A percentile compares a stretch with the other conserved stretches of the same genome.
phyloP scores from a whole-genome alignment of 352 stramenopile species.

The Pythium phragmiticola region DNA sequence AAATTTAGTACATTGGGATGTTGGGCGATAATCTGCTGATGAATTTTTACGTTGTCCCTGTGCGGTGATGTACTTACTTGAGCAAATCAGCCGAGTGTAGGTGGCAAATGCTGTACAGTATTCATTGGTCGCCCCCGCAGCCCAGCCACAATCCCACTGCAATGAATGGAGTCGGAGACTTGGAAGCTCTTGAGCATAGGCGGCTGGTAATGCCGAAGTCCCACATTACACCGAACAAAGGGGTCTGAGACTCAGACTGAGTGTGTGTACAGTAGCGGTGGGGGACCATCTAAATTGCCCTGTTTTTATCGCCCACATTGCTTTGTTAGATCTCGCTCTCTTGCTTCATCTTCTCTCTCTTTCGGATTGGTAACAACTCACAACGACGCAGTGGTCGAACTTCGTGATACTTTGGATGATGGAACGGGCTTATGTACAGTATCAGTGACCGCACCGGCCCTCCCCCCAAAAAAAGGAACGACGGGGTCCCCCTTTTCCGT shows the following conservation, averaged over 20 bases:
- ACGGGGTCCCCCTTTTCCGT: not conserved
- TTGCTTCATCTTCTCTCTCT: not conserved
- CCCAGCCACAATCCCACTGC: not conserved
- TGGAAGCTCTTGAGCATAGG: not conserved
- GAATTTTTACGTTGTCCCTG: too few relatives aligned
- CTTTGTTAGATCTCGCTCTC: slow-evolving; percentile 2
- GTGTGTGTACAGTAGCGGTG: not conserved
- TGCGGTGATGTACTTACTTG: not conserved
- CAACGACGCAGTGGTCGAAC: not conserved
- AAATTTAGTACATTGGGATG: too few relatives aligned
- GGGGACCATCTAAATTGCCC: slow-evolving; percentile 5
- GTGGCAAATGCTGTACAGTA: too few relatives aligned
- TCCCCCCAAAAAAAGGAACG: slow-evolving; percentile 6
- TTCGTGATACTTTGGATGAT: slow-evolving; percentile 6
- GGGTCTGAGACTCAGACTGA: not conserved
- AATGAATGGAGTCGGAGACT: slow-evolving; percentile 9
- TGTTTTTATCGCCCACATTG: slow-evolving; percentile 1
- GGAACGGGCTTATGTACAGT: slow-evolving; percentile 2
- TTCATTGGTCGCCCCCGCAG: not conserved
- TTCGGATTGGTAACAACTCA: slow-evolving; percentile 7
- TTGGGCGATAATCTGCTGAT: too few relatives aligned
- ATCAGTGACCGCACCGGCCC: not conserved
- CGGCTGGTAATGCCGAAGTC: slow-evolving; percentile 7
- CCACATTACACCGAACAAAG: not conserved
- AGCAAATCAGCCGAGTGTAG: not conserved